These are phyloP conservation scores for Selaginella tamariscina DNA, from an alignment of 75 land plant species.

Conservation along the genomic window DNA sequence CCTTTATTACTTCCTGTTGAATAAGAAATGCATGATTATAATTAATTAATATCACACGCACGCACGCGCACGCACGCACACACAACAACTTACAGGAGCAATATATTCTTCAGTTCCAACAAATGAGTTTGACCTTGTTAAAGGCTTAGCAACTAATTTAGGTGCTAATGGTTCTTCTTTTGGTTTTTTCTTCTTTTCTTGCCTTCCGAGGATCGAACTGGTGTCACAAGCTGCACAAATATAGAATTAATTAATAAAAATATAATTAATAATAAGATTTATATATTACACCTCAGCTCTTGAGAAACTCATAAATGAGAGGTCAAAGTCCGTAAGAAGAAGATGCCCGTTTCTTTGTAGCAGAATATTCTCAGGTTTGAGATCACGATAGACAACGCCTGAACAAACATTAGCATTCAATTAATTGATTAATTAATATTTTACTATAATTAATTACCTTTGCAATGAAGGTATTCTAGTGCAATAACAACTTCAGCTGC, in stretches of 20 bases:
- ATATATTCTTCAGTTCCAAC: conserved; percentile 97
- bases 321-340: conserved; percentile 69
- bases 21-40: background rate
- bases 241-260: background rate
- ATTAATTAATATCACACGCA: background rate
- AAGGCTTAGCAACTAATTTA: conserved; percentile 81
- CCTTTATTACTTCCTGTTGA: conserved; percentile 80
- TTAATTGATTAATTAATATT: background rate
- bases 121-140: conserved; percentile 81
- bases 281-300: conserved; percentile 42
- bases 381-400: conserved; percentile 74
- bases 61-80: too few species aligned
- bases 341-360: conserved; percentile 74
- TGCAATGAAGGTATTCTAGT: conserved; percentile 81
- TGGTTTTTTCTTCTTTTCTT: conserved; percentile 29
- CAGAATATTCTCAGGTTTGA: conserved; percentile 79
- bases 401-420: background rate
- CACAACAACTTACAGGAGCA: conserved; percentile 55
- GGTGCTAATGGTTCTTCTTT: conserved; percentile 33
- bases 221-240: conserved; percentile 51
- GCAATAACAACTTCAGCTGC: conserved; percentile 74
- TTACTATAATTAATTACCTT: conserved; percentile 30
- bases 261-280: background rate
- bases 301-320: conserved; percentile 55
- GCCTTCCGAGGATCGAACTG: conserved; percentile 26